A percentile compares a stretch with the other conserved stretches of the same genome.
These are phyloP conservation scores for Syzygium malaccense DNA, from an alignment of 441 rosid genomes.

Conservation along the genomic window DNA sequence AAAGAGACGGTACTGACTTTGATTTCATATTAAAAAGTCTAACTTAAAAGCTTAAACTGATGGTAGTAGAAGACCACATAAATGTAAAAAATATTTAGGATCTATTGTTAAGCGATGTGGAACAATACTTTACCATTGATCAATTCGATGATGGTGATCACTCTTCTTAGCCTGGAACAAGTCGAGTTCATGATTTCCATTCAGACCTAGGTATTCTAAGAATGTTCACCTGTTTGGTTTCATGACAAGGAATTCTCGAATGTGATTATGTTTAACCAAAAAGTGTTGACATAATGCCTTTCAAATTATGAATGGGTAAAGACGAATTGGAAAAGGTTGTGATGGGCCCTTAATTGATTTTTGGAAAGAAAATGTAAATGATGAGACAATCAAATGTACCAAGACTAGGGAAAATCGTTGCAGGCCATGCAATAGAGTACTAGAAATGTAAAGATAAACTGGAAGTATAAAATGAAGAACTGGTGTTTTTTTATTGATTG, in stretches of 20 bases:
- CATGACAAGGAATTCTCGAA: not conserved
- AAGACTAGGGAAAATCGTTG: fast-evolving
- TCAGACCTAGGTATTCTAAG: not conserved
- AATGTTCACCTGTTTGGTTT: not conserved
- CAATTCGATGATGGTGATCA: not conserved
- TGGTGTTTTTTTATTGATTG: fast-evolving
- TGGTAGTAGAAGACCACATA: no score
- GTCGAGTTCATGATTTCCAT: not conserved
- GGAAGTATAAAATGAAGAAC: not conserved
- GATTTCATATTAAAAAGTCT: no score
- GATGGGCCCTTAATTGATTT: not conserved
- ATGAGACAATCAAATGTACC: fast-evolving
- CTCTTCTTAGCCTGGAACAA: not conserved
- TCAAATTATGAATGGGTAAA: not conserved
- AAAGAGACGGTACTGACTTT: no score
- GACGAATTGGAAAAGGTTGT: not conserved
- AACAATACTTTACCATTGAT: not conserved
- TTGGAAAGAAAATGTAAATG: no score
- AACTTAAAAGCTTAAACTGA: no score
- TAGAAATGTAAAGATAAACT: not conserved
- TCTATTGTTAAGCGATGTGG: no score
- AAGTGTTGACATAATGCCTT: not conserved
- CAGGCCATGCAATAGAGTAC: fast-evolving
- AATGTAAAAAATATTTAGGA: no score
- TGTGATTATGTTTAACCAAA: no score